Percentiles rank a stretch among this genome's conserved stretches.
phyloP scores from a whole-genome alignment of 805 yeast genomes.

The Wickerhamomyces queroliae region DNA sequence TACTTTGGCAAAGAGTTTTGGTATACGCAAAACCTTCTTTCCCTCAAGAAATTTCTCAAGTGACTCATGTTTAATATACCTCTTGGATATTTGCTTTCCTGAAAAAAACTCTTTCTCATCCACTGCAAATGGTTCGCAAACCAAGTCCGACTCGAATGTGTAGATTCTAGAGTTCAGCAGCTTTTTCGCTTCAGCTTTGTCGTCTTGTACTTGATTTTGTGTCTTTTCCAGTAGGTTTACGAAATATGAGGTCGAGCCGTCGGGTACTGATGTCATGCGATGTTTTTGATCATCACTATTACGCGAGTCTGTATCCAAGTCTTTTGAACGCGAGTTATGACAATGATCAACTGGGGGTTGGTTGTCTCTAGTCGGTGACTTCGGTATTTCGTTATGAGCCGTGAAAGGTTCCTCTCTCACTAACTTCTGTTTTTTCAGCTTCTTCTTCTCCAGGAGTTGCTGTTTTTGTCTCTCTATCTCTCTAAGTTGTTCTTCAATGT shows the following conservation, averaged over 20 bases:
- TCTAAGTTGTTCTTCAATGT: constrained; percentile 16
- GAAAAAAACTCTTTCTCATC: constrained; percentile 44
- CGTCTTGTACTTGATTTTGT: constrained; percentile 9
- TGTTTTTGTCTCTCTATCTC: constrained; percentile 21
- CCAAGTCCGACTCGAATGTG: constrained; percentile 28
- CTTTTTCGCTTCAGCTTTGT: constrained; percentile 17
- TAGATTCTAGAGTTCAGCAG: constrained; percentile 32
- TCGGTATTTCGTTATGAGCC: no score
- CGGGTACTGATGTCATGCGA: no score
- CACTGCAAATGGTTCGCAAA: constrained; percentile 24
- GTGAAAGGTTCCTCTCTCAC: background rate
- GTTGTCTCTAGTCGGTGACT: no score
- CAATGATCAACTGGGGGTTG: no score
- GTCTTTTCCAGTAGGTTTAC: constrained; percentile 24
- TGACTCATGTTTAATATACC: constrained; percentile 37
- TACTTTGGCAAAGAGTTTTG: constrained; percentile 58
- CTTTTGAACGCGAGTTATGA: no score
- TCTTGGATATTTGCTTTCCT: constrained; percentile 33
- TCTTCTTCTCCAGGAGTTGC: constrained; percentile 15
- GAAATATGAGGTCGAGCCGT: constrained; percentile 27
- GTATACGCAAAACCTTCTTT: constrained; percentile 50
- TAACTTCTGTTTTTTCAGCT: constrained; percentile 1
- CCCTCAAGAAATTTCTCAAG: constrained; percentile 37
- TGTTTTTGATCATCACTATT: no score
- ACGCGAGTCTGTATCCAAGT: no score